Base-by-base conservation (phyloP, 2,329 filamentous ascomycete species). In the Aspergillus terreus region DNA sequence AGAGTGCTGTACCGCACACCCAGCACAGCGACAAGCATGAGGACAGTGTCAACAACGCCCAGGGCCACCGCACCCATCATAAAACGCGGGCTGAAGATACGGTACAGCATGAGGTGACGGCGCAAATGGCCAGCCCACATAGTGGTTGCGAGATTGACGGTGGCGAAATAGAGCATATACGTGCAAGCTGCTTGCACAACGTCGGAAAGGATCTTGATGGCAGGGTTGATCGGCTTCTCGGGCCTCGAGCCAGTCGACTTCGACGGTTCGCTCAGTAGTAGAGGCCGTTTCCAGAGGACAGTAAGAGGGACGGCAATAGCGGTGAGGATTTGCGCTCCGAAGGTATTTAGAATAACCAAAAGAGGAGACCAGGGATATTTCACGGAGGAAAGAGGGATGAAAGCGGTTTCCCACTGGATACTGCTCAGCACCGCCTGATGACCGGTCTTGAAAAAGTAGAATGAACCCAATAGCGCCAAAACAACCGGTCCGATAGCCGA, bases 371-470 rank as follows among this genome's bases (percentile, higher is more conserved):
- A 96, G 1, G 94, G 94, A 72, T 99, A 96, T 51, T 83, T 82
- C 57, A 99, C 83, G 5, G 82, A 83, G 52, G 86, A 84, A 6
- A 97, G 80, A 0, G 92, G 88, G 59, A 99, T 89, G 73, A 99
- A 99, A 3, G 91, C 92, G 17, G 84, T 83, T 73, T 99, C 94
- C 94, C 94, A 99, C 67, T 99, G 94, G 65, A 99, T 92, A 58
- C 85, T 89, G 60, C 86, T 82, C 21, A 96, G 81, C 0, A 85
- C 87, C 11, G 92, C 92, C 72, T 97, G 92, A 71, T 99, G 94
- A 55, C 94, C 94, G 0, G 94, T 99, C 68, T 95, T 96, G 83
- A 99, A 99, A 77, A 86, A 99, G 76, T 96, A 86, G 72, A 92
- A 95, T 63, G 88, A 90, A 53, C 92, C 94, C 1, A 99, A 82